phyloP scores from a whole-genome alignment of 1,139 yeast genomes.

The Hansenula lynferdii region DNA sequence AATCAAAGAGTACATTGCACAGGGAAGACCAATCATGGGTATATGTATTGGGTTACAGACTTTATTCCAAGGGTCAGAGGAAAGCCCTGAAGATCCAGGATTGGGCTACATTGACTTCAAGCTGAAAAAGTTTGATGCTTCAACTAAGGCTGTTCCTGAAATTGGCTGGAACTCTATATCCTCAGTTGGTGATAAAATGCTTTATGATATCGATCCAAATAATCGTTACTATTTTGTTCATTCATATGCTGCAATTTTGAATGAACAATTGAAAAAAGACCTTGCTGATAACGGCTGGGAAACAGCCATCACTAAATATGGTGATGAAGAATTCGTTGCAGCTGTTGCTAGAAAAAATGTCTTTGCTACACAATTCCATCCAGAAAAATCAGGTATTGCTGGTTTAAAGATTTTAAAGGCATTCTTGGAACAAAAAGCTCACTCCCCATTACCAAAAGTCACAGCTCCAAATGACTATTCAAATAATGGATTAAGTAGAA shows the following conservation, averaged over 20 bases:
- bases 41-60: conserved; percentile 95
- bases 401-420: conserved; percentile 74
- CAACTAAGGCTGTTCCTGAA: conserved; percentile 84
- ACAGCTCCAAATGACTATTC: conserved; percentile 39
- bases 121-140: conserved; percentile 53
- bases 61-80: conserved; percentile 69
- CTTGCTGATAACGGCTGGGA: conserved; percentile 65
- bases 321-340: conserved; percentile 79
- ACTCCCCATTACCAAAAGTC: conserved; percentile 22
- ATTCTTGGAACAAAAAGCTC: conserved; percentile 53
- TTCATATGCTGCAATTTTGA: conserved; percentile 75
- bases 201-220: conserved; percentile 59
- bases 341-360: conserved; percentile 71
- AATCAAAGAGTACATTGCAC: conserved; percentile 53
- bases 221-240: conserved; percentile 91
- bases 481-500: conserved; percentile 71
- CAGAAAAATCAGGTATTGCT: conserved; percentile 91
- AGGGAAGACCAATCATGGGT: conserved; percentile 89
- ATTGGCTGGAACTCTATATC: conserved; percentile 84
- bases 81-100: conserved; percentile 61
- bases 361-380: conserved; percentile 96
- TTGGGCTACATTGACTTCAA: conserved; percentile 44
- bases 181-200: conserved; percentile 22
- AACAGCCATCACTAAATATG: conserved; percentile 68
- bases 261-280: conserved; percentile 28